Base-by-base conservation (phyloP, 345 rosid species). In the Lepidium sativum region DNA sequence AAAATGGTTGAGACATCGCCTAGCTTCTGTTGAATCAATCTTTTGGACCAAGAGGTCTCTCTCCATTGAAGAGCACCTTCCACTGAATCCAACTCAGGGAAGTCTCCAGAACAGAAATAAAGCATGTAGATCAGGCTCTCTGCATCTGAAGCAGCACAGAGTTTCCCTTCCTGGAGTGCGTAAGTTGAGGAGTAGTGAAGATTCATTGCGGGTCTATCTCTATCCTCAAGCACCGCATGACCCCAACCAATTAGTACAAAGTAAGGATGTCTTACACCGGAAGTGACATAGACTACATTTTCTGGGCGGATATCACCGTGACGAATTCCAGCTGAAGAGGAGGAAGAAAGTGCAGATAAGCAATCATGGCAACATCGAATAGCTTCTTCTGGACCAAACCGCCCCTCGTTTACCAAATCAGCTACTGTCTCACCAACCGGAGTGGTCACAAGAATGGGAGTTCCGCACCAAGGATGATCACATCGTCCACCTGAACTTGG, bases 31-130 rank as follows among this genome's bases (percentile, higher is more conserved):
- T 94, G 99, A 73, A 94, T 88, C 73, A 78, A 61, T 74, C 99
- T 81, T 77, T 88, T 84, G 4, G 99, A 87, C 99, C 99, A 94
- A 25, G 96, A 79, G 21, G 74, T 81, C 80, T 94, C 99, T 75
- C 99, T 81, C 99, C 97, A 94, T 69, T 86, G 97, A 67, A 94
- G 79, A 55, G 97, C 92, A 54, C 95, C 96, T 78, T 94, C 99
- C 12, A 94, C 91, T 4, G 99, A 88, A 81, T 94, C 95, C 63
- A 86, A 76, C 48, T 83, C 90, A 41, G 96, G 97, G 64, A 86
- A 73, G 68, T 74, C 77, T 45, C 99, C 96, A 29, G 91, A 89
- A 20, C 86, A 77, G 73, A 81, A 94, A 52, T 84, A 90, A 51
- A 94, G 96, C 92, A 94, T 79, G 75, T 94, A 94, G 51, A 94